phyloP scores from a whole-genome alignment of 108 stramenopile genomes.

The Cyclotella choctawhatcheeana region DNA sequence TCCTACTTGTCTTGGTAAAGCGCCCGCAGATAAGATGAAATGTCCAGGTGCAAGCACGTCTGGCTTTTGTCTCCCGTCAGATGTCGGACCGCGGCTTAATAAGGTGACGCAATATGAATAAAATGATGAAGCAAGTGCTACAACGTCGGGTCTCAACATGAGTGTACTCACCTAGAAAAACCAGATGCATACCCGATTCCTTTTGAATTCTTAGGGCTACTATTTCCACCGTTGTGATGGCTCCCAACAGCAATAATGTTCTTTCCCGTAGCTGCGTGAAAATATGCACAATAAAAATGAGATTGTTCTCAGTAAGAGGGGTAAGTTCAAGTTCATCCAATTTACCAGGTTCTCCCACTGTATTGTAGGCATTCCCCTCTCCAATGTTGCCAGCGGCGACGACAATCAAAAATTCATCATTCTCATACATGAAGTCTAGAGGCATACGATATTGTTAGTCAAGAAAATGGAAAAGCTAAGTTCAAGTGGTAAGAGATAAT shows the following conservation, averaged over 20 bases:
- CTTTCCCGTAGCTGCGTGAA: conserved; percentile 32
- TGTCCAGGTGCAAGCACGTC: conserved; percentile 40
- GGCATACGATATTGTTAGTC: too few relatives aligned
- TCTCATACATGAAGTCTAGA: conserved; percentile 43
- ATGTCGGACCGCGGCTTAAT: too few relatives aligned
- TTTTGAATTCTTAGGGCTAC: background rate
- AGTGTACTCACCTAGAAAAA: conserved; percentile 40
- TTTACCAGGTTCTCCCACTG: conserved; percentile 37
- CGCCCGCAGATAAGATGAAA: conserved; percentile 56
- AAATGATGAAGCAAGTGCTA: too few relatives aligned
- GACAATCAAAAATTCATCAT: conserved; percentile 45
- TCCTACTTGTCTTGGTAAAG: conserved; percentile 22
- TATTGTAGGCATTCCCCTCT: conserved; percentile 7
- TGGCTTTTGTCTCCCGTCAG: conserved; percentile 46
- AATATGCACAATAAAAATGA: too few relatives aligned
- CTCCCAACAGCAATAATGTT: conserved; percentile 48
- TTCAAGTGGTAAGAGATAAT: background rate
- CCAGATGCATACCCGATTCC: conserved; percentile 36
- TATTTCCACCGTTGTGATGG: conserved; percentile 19
- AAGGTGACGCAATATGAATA: too few relatives aligned
- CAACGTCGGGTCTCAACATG: too few relatives aligned
- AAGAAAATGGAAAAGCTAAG: too few relatives aligned
- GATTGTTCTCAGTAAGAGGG: too few relatives aligned
- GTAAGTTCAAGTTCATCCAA: too few relatives aligned
- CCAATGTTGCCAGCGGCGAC: conserved; percentile 12